phyloP scores from a whole-genome alignment of 352 stramenopile genomes.

The Phytopythium vexans region DNA sequence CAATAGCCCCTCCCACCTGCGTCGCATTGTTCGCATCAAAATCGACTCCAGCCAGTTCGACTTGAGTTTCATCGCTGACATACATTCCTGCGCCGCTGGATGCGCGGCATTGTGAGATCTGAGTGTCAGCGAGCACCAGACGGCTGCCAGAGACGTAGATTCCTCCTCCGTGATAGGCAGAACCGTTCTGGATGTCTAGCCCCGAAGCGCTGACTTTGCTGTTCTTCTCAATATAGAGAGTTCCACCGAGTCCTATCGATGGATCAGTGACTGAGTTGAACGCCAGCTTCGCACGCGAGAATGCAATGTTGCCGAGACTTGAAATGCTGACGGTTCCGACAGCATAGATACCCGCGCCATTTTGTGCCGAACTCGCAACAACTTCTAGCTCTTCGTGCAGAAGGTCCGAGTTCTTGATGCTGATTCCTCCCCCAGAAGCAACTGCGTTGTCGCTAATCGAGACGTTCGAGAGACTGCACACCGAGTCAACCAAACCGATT shows the following conservation, averaged over 20 bases:
- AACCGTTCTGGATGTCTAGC: slow-evolving; percentile 12
- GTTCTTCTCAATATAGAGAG: slow-evolving; percentile 16
- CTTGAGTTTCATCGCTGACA: slow-evolving; percentile 9
- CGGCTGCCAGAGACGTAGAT: slow-evolving; percentile 18
- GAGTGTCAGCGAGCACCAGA: slow-evolving; percentile 14
- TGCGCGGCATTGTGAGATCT: slow-evolving; percentile 14
- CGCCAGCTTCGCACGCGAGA: background rate
- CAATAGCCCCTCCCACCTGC: slow-evolving; percentile 20
- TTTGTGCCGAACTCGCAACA: slow-evolving; percentile 15
- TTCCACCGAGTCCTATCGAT: slow-evolving; percentile 14
- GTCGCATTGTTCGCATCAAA: slow-evolving; percentile 27
- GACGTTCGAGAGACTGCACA: background rate
- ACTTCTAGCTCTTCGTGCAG: slow-evolving; percentile 21
- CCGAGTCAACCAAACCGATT: background rate
- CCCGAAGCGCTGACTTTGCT: slow-evolving; percentile 13
- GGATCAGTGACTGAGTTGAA: slow-evolving; percentile 2
- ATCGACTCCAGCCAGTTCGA: slow-evolving; percentile 16
- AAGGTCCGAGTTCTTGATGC: slow-evolving; percentile 13
- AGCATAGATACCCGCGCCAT: slow-evolving; percentile 24
- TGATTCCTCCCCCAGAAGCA: slow-evolving; percentile 18
- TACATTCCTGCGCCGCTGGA: slow-evolving; percentile 27
- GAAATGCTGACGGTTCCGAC: background rate
- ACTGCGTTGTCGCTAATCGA: slow-evolving; percentile 3
- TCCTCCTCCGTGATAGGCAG: slow-evolving; percentile 16
- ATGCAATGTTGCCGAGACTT: background rate